Evolutionary conservation across 176 grass and related monocot genomes (phyloP).

Genomic region (Saccharum spontaneum): DNA sequence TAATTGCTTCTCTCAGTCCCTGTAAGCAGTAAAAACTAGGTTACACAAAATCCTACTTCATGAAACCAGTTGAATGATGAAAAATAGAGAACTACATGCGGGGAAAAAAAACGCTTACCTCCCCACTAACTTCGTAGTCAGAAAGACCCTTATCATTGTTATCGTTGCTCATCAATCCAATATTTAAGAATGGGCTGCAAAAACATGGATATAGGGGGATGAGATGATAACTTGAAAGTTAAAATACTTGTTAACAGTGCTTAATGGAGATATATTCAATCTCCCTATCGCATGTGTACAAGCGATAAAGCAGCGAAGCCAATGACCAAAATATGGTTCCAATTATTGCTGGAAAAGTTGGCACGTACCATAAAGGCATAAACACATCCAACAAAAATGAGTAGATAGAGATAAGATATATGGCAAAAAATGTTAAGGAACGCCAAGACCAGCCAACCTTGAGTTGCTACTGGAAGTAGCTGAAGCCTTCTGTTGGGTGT

Average conservation of each 20-base stretch:
- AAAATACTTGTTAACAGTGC: background rate
- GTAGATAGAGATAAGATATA: constrained; percentile 15
- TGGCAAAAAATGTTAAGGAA: background rate
- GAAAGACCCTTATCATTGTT: constrained; percentile 45
- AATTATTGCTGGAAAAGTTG: background rate
- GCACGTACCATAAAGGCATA: background rate
- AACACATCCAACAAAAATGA: background rate
- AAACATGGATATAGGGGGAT: background rate
- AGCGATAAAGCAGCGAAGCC: background rate
- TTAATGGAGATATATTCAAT: background rate
- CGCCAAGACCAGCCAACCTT: constrained; percentile 54
- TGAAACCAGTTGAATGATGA: background rate
- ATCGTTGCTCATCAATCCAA: constrained; percentile 64
- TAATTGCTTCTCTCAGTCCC: constrained; percentile 98
- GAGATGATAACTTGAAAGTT: background rate
- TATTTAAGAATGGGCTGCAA: constrained; percentile 79
- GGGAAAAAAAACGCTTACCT: constrained; percentile 48
- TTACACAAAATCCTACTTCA: background rate
- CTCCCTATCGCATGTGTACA: background rate
- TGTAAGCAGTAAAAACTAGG: constrained; percentile 35
- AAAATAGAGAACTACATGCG: too few relatives aligned
- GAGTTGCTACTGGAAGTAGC: constrained; percentile 72
- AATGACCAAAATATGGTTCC: constrained; percentile 8
- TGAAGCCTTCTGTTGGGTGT: constrained; percentile 61
- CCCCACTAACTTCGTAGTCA: constrained; percentile 83